Evolutionary conservation across 2,329 filamentous ascomycete genomes (phyloP), one percentile per base, ranked within the genome.

Genomic region (Trichoderma lentiforme): DNA sequence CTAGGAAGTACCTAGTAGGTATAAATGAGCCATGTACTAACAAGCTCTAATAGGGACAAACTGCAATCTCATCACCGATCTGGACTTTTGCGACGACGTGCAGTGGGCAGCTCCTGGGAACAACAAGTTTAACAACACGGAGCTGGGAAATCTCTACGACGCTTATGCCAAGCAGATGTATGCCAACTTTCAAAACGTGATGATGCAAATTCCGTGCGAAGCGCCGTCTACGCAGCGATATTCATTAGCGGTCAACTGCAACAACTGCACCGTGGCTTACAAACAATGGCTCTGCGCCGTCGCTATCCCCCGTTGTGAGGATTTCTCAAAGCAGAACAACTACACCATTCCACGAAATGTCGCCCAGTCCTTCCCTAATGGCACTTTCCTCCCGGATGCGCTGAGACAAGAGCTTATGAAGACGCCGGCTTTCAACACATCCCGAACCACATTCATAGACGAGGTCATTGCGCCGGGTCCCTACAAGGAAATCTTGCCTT

Each of bases 201-300:
- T 99, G 51, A 89, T 92, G 74, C 95, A 98, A 79, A 88, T 97
- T 28, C 90, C 93, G 15, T 99, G 96, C 85, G 91, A 97, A 76
- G 91, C 93, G 3, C 88, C 88, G 0, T 83, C 88, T 2, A 90
- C 91, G 39, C 89, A 92, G 15, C 88, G 89, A 74, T 99, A 97
- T 83, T 97, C 94, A 1, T 89, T 98, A 15, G 92, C 90, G 2
- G 89, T 90, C 56, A 88, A 82, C 75, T 99, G 96, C 84, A 81
- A 84, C 57, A 88, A 97, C 80, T 99, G 96, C 82, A 88, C 85
- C 18, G 78, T 80, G 1, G 93, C 94, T 9, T 99, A 99, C 86
- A 98, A 97, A 81, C 86, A 90, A 78, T 99, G 96, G 96, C 90
- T 99, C 24, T 99, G 96, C 83, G 92, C 93, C 28, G 94, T 98